Evolutionary conservation across 2,329 filamentous ascomycete genomes (phyloP), one percentile per base, ranked within the genome.

Genomic region (Leptodontidium sp.): DNA sequence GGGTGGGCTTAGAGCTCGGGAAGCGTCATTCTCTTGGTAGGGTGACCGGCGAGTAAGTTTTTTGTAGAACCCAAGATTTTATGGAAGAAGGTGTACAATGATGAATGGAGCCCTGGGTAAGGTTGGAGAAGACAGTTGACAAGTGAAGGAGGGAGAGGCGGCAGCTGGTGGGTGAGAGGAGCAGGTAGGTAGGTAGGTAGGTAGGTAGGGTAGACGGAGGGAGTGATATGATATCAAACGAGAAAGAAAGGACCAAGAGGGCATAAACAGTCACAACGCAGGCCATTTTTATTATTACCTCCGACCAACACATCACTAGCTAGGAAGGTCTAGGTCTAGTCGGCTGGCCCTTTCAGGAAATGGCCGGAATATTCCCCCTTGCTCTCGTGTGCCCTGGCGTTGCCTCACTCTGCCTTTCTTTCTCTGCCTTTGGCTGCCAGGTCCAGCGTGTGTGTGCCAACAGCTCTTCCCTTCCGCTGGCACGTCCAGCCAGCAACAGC

Each of bases 1-100:
- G 63, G 65, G 63, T 55, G 68, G 65, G 65, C 68, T 73, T 72
- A 75, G 70, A 70, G 67, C 67, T 74, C 66, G 68, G 67, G 69
- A 71, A 72, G 68, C 70, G 71, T 71, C 73, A 75, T 75, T 68
- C 65, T 71, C 68, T 72, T 53, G 47, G 62, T 63, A 57, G 58
- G 61, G 62, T 49, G 40, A 67, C 52, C 21, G 45, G 61, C 32
- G 32, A 55, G 59, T 35, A 53, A 64, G 32, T 49, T 58, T 58
- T 61, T 47, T 29, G 40, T 49, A 11, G 9, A 21, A 47, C 2
- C 26, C 14, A 7, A 29, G 24, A 61, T 29, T 49, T 61, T 21
- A 12, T 26, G 17, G 38, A 5, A 32, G 21, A 47, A 26, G 32
- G 43, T n/a, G 26, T 32, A 26, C n/a, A 26, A 21, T 43, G 12